Evolutionary conservation across 192 early-diverging fungal species (phyloP).

Genomic region (Coemansia sp.): DNA sequence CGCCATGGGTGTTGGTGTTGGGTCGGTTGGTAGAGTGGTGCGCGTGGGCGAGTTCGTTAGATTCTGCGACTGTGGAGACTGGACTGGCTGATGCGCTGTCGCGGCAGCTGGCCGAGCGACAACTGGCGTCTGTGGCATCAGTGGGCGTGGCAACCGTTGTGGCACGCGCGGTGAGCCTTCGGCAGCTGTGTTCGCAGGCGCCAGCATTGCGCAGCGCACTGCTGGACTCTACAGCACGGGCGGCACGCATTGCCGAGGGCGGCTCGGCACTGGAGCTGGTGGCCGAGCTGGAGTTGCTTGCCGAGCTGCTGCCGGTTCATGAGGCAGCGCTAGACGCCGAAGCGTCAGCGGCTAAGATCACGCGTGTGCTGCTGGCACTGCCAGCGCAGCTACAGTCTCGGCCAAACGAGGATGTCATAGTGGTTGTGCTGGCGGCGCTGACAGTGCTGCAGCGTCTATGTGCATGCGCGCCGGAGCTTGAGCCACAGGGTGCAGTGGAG

Average conservation of each 20-base stretch:
- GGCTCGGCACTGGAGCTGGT: not conserved
- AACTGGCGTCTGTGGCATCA: not conserved
- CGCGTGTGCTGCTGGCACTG: slow-evolving; percentile 6
- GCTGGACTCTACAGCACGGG: slow-evolving; percentile 10
- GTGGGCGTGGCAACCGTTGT: not conserved
- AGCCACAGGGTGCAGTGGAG: slow-evolving; percentile 8
- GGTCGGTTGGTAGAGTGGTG: slow-evolving; percentile 29
- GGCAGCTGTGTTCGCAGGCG: slow-evolving; percentile 16
- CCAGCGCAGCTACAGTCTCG: not conserved
- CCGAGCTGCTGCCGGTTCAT: slow-evolving; percentile 27
- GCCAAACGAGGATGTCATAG: not conserved
- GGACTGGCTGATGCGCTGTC: slow-evolving; percentile 20
- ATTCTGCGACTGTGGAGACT: slow-evolving; percentile 16
- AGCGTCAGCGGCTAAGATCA: slow-evolving; percentile 13
- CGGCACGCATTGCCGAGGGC: not conserved
- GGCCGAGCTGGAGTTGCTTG: slow-evolving; percentile 28
- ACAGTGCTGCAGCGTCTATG: slow-evolving; percentile 14
- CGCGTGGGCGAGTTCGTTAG: slow-evolving; percentile 23
- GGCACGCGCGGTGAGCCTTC: slow-evolving; percentile 21
- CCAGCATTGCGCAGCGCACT: slow-evolving; percentile 35
- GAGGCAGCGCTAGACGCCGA: slow-evolving; percentile 13
- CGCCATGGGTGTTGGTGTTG: slow-evolving; percentile 31
- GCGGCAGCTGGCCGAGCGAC: slow-evolving; percentile 1
- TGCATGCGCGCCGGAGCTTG: slow-evolving; percentile 7
- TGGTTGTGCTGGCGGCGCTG: slow-evolving; percentile 14